Percentiles rank a stretch among this genome's conserved stretches.
phyloP scores from a whole-genome alignment of 495 filamentous ascomycete genomes.

The Achaetomiella virescens region DNA sequence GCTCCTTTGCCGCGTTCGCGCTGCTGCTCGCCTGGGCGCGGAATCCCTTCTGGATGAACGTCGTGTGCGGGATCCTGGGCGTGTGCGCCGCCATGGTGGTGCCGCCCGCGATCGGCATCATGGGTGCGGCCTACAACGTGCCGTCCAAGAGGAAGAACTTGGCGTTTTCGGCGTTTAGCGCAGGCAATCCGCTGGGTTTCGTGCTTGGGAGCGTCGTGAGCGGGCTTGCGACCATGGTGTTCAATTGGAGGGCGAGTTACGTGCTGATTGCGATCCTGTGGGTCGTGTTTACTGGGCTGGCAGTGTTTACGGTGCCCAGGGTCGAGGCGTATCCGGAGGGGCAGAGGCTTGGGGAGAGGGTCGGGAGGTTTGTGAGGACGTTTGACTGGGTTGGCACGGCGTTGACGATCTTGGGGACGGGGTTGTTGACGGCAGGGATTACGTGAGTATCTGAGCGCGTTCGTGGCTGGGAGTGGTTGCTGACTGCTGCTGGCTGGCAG shows the following conservation, averaged over 20 bases:
- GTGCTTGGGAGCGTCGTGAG: conserved; percentile 61
- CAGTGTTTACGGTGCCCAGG: conserved; percentile 57
- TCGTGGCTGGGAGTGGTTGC: not conserved
- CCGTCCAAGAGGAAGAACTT: conserved; percentile 62
- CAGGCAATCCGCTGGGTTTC: conserved; percentile 66
- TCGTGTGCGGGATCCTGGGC: conserved; percentile 59
- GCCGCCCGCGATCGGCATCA: conserved; percentile 59
- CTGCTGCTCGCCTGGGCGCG: conserved; percentile 57
- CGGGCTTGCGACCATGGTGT: conserved; percentile 55
- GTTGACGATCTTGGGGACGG: conserved; percentile 58
- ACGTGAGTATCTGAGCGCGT: conserved; percentile 41
- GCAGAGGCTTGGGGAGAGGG: conserved; percentile 38
- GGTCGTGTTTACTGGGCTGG: conserved; percentile 50
- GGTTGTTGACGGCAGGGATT: conserved; percentile 56
- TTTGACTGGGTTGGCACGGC: conserved; percentile 59
- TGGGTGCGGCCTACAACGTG: conserved; percentile 56
- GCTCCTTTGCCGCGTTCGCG: conserved; percentile 48
- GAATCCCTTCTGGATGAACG: conserved; percentile 56
- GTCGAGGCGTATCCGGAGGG: conserved; percentile 44
- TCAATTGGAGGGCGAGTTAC: conserved; percentile 58
- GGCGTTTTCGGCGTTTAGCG: conserved; percentile 64
- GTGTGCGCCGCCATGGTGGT: conserved; percentile 57
- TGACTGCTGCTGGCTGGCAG: conserved; percentile 19
- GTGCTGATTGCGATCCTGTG: conserved; percentile 60
- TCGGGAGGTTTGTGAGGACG: conserved; percentile 41